Evolutionary conservation across 345 rosid species (phyloP).

Genomic region (Citrus mangshanensis): DNA sequence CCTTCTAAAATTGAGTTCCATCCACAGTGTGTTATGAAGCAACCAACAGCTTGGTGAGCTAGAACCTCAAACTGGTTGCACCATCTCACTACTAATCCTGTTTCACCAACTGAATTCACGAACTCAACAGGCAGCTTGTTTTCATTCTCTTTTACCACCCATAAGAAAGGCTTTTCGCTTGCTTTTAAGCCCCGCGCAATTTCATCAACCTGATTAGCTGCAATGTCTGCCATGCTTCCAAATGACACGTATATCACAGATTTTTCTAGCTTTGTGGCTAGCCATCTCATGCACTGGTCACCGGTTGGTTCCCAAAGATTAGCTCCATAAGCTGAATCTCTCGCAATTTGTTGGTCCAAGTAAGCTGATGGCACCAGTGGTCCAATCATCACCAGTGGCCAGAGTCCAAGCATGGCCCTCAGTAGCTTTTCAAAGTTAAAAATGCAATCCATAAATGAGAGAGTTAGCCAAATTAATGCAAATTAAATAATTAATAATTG

Average conservation of each 20-base stretch:
- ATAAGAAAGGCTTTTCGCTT: conserved; percentile 34
- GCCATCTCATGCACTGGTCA: conserved; percentile 36
- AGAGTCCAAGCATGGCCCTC: conserved; percentile 24
- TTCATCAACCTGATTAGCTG: conserved; percentile 36
- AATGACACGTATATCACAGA: conserved; percentile 50
- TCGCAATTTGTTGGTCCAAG: conserved; percentile 34
- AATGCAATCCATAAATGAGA: conserved; percentile 2
- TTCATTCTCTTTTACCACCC: conserved; percentile 34
- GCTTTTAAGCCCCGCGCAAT: conserved; percentile 40
- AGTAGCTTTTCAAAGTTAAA: conserved; percentile 26
- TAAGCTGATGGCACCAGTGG: conserved; percentile 50
- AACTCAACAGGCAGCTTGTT: conserved; percentile 21
- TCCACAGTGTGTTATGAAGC: conserved; percentile 48
- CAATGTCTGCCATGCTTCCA: conserved; percentile 45
- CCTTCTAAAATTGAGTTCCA: conserved; percentile 53
- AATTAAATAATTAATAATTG: too few relatives aligned
- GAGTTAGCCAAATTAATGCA: not conserved
- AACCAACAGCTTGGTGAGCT: conserved; percentile 39
- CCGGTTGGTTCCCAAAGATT: conserved; percentile 28
- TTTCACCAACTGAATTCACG: conserved; percentile 15
- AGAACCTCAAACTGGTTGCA: conserved; percentile 51
- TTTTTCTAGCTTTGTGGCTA: conserved; percentile 23
- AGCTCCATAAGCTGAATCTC: conserved; percentile 40
- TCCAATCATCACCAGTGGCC: conserved; percentile 42
- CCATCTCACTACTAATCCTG: conserved; percentile 38